Evolutionary conservation across 352 stramenopile genomes (phyloP).

Genomic region (Plasmopara muralis): DNA sequence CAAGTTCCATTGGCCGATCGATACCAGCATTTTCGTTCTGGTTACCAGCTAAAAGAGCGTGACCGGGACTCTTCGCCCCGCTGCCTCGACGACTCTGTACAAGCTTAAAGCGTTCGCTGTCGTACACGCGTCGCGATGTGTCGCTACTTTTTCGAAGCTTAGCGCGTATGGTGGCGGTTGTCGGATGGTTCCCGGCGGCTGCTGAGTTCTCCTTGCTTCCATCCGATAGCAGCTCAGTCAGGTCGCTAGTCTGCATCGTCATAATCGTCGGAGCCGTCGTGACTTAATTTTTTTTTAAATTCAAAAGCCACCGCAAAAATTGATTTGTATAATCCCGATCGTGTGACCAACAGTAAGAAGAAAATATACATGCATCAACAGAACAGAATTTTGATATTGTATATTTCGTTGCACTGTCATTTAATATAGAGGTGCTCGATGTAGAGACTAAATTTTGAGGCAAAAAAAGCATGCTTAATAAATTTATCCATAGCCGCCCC

Average conservation of each 20-base stretch:
- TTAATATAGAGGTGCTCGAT: too few relatives aligned
- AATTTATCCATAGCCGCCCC: too few relatives aligned
- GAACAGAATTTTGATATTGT: too few relatives aligned
- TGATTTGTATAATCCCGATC: too few relatives aligned
- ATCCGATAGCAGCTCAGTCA: slow-evolving; percentile 15
- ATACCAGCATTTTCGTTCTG: slow-evolving; percentile 18
- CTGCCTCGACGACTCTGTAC: slow-evolving; percentile 29
- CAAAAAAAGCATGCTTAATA: too few relatives aligned
- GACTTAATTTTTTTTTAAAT: neutral
- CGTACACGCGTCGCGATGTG: slow-evolving; percentile 17
- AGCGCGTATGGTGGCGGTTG: slow-evolving; percentile 1
- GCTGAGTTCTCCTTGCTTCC: slow-evolving; percentile 25
- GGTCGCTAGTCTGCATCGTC: slow-evolving; percentile 29
- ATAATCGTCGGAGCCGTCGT: slow-evolving; percentile 7
- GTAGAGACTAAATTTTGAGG: too few relatives aligned
- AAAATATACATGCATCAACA: too few relatives aligned
- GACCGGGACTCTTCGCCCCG: slow-evolving; percentile 6
- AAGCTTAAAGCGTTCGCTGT: slow-evolving; percentile 31
- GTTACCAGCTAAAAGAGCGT: slow-evolving; percentile 2
- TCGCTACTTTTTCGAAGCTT: slow-evolving; percentile 21
- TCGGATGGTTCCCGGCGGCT: neutral
- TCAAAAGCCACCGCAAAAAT: too few relatives aligned
- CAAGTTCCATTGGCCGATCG: slow-evolving; percentile 1
- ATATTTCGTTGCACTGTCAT: too few relatives aligned
- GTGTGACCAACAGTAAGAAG: too few relatives aligned